Evolutionary conservation across 176 grass and related monocot species (phyloP), one percentile per base, ranked within the genome.

Genomic region (Eleusine coracana): DNA sequence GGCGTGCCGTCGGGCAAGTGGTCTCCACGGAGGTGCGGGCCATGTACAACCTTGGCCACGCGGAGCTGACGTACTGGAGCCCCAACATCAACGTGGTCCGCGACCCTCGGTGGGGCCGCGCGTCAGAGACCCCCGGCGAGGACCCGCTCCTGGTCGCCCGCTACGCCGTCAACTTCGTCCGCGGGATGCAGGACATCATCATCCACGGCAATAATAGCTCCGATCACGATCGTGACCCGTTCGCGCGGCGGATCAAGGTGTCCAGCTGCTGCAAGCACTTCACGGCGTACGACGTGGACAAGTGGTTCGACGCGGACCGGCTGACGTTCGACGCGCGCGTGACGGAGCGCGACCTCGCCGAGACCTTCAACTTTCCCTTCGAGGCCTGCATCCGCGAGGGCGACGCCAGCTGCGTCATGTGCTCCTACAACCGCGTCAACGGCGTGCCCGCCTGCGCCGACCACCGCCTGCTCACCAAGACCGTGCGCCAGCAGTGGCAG

Each of bases 191-290:
- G 83, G 75, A 88, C 70, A 7, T 85, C 25, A 3, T 37, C 49
- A 16, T 0, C 21, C 1, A 0, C 37, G 62, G 31, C 31, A 34
- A 34, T 5, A n/a, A n/a, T n/a, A n/a, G n/a, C n/a, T n/a, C n/a
- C 0, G 28, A 10, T 12, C 34, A 2, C 0, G 1, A 3, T 11
- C 51, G 27, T 25, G 88, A 90, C 73, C 83, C 73, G 5, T 90
- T 73, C 73, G 7, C 88, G 39, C 66, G 88, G 49, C 88, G 39
- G 38, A 79, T 94, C 80, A 94, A 94, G 76, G 92, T 94, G 13
- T 90, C 92, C 39, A 90, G 88, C 81, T 94, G 92, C 79, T 94
- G 92, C 88, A 94, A 94, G 88, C 92, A 94, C 77, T 94, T 88
- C 76, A 82, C 88, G 10, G 92, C 92, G 28, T 94, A 94, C 64